These are phyloP conservation scores for Fomitopsis schrenkii DNA, from an alignment of 1,284 basidiomycete genomes.

Conservation along the genomic window DNA sequence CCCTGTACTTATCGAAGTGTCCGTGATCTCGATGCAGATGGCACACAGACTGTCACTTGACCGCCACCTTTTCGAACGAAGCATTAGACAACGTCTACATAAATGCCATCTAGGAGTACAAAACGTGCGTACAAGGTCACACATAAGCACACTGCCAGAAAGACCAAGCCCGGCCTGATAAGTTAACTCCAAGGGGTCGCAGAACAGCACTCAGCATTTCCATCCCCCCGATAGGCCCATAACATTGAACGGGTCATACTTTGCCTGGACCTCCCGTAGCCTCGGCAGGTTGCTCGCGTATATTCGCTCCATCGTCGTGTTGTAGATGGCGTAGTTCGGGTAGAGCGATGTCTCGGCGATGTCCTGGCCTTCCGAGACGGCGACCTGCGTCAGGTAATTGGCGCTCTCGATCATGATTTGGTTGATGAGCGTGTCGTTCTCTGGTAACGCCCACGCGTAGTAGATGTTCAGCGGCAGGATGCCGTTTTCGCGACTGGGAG, in stretches of 20 bases:
- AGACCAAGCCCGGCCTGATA: not conserved
- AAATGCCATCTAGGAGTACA: not conserved
- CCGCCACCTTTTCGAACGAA: too few relatives aligned
- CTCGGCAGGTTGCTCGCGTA: conserved; percentile 45
- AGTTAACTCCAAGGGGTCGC: too few relatives aligned
- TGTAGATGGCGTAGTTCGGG: conserved; percentile 45
- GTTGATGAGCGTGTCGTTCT: conserved; percentile 36
- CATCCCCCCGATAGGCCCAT: conserved; percentile 60
- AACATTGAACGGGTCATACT: conserved; percentile 45
- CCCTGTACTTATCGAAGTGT: not conserved
- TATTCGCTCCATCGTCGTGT: conserved; percentile 40
- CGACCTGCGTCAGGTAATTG: conserved; percentile 33
- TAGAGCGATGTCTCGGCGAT: conserved; percentile 36
- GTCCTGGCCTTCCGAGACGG: conserved; percentile 39
- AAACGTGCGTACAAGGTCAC: not conserved
- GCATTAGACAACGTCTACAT: not conserved
- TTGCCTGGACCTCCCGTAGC: conserved; percentile 35
- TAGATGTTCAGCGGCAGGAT: conserved; percentile 47
- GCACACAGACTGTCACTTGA: too few relatives aligned
- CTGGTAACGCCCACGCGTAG: conserved; percentile 35
- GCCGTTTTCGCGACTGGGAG: conserved; percentile 36
- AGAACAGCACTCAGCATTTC: conserved; percentile 27
- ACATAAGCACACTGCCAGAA: not conserved
- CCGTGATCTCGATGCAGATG: too few relatives aligned
- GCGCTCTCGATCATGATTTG: conserved; percentile 36